Evolutionary conservation across 2,329 filamentous ascomycete species (phyloP).

Genomic region (Graphilbum ipis-grandicollis): DNA sequence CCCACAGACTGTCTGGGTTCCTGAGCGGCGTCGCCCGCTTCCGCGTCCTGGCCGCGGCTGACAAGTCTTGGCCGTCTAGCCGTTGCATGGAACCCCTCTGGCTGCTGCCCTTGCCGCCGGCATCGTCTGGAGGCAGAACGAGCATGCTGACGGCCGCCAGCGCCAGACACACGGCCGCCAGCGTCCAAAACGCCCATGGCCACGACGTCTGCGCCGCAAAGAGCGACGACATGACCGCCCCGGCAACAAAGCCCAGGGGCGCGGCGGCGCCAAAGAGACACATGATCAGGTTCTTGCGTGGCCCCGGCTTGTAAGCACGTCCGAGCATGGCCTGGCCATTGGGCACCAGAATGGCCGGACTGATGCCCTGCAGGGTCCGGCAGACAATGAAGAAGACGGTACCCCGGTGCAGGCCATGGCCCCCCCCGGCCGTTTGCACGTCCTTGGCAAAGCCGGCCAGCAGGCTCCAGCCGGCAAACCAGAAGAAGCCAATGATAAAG

Average conservation of each 20-base stretch:
- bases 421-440: slow-evolving; percentile 6
- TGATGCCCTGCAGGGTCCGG: slow-evolving; percentile 22
- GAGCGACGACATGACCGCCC: slow-evolving; percentile 21
- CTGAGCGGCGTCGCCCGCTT: neutral
- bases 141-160: slow-evolving; percentile 10
- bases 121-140: slow-evolving; percentile 9
- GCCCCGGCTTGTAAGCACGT: slow-evolving; percentile 35
- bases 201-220: slow-evolving; percentile 24
- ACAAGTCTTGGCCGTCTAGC: too few species aligned
- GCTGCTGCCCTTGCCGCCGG: neutral
- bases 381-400: slow-evolving; percentile 11
- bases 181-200: slow-evolving; percentile 28
- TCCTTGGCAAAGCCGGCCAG: slow-evolving; percentile 23
- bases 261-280: slow-evolving; percentile 28
- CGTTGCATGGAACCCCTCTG: too few species aligned
- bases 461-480: slow-evolving; percentile 36
- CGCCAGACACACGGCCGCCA: slow-evolving; percentile 11
- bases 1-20: slow-evolving; percentile 10
- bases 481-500: slow-evolving; percentile 34
- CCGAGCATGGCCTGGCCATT: slow-evolving; percentile 50
- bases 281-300: slow-evolving; percentile 43
- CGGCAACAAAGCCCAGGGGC: slow-evolving; percentile 26
- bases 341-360: slow-evolving; percentile 44
- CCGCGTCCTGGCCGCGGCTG: too few species aligned
- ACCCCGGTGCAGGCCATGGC: slow-evolving; percentile 3